Percentiles rank a stretch among this genome's conserved stretches.
Conservation (phyloP, 2,329 filamentous ascomycete genomes). For the Colletotrichum melonis region DNA sequence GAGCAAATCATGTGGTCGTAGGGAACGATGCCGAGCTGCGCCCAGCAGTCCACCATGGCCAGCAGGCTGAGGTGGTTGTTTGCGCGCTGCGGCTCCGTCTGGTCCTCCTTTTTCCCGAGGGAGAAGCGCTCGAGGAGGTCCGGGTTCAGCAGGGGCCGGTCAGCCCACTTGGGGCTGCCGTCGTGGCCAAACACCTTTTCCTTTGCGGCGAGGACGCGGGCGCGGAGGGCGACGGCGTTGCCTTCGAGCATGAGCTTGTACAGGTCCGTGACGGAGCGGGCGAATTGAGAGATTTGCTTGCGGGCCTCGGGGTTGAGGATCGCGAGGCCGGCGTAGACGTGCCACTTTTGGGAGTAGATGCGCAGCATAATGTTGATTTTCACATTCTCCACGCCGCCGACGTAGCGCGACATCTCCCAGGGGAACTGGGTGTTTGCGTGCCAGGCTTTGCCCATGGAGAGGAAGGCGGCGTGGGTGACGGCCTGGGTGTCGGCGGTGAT, state of each 20-base stretch:
- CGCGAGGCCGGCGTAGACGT: slow-evolving; percentile 96
- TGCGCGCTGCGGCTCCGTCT: slow-evolving; percentile 65
- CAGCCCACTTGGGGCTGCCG: slow-evolving; percentile 69
- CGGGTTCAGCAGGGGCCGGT: slow-evolving; percentile 80
- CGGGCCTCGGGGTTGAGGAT: slow-evolving; percentile 95
- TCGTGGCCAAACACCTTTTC: slow-evolving; percentile 77
- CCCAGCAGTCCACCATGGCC: slow-evolving; percentile 99
- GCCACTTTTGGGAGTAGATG: slow-evolving; percentile 99
- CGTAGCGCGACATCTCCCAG: slow-evolving; percentile 95
- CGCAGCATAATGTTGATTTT: slow-evolving; percentile 98
- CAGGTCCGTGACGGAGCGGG: slow-evolving; percentile 88
- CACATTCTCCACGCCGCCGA: slow-evolving; percentile 98
- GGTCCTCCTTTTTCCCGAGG: slow-evolving; percentile 73
- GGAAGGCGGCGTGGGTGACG: slow-evolving; percentile 95
- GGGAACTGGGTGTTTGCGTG: slow-evolving; percentile 94
- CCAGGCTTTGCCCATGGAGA: slow-evolving; percentile 99
- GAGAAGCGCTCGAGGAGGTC: slow-evolving; percentile 91
- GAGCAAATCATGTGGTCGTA: slow-evolving; percentile 99
- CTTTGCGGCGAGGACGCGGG: slow-evolving; percentile 72
- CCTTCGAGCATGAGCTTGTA: slow-evolving; percentile 98
- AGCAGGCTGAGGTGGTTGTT: slow-evolving; percentile 96
- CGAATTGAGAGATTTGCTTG: slow-evolving; percentile 94
- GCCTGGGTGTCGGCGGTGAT: slow-evolving; percentile 99
- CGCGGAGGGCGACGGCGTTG: slow-evolving; percentile 77
- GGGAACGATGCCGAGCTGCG: slow-evolving; percentile 89